These are phyloP conservation scores for Neurospora sp. DNA, from an alignment of 495 filamentous ascomycete genomes.

Conservation along the genomic window DNA sequence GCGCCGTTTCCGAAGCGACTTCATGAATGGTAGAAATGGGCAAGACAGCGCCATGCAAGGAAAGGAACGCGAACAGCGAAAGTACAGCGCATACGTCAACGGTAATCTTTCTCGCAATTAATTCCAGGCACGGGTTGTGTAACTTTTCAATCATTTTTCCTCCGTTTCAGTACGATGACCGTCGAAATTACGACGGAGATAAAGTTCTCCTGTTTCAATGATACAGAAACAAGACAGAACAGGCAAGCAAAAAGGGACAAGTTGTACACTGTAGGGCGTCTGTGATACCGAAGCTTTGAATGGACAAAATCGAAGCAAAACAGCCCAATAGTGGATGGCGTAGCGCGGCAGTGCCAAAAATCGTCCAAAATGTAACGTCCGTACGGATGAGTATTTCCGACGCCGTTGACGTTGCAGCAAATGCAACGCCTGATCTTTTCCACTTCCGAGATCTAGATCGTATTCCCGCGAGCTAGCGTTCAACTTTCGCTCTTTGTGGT, in stretches of 20 bases:
- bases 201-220: neutral
- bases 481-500: neutral
- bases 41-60: neutral
- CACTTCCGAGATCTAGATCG: neutral
- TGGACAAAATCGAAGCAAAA: neutral
- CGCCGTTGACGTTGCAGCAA: neutral
- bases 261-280: neutral
- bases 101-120: neutral
- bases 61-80: neutral
- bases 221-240: neutral
- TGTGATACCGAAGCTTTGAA: neutral
- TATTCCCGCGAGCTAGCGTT: neutral
- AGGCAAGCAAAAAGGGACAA: neutral
- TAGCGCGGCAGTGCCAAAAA: neutral
- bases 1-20: neutral
- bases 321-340: neutral
- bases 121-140: neutral
- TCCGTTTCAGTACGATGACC: neutral
- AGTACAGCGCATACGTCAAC: neutral
- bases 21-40: neutral
- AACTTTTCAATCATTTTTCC: neutral
- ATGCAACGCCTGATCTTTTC: neutral
- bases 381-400: neutral
- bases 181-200: neutral
- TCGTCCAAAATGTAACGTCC: neutral